Evolutionary conservation across 2,329 filamentous ascomycete species (phyloP).

Genomic region (Decorospora gaudefroyi): DNA sequence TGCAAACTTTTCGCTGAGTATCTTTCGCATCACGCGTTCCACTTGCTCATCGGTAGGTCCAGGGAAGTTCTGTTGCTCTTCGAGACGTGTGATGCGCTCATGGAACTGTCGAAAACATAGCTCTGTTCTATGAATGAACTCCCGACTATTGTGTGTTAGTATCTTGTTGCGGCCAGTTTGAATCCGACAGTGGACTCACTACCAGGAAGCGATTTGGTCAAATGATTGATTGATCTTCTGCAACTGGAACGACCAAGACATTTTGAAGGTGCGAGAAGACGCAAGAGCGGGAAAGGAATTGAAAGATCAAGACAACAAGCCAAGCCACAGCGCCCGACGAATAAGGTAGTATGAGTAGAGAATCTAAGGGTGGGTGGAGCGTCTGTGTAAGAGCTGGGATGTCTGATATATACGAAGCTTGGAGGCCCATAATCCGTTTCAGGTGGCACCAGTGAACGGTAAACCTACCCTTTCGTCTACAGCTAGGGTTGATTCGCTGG

Average conservation of each 20-base stretch:
- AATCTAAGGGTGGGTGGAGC: neutral
- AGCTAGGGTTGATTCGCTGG: constrained; percentile 15
- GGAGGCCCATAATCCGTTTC: constrained; percentile 15
- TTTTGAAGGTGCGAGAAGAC: constrained; percentile 9
- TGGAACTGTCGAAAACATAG: constrained; percentile 35
- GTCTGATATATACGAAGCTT: constrained; percentile 25
- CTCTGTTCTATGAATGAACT: constrained; percentile 43
- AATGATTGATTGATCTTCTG: constrained; percentile 43
- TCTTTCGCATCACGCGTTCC: constrained; percentile 44
- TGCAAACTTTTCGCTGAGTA: constrained; percentile 40
- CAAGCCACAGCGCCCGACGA: neutral
- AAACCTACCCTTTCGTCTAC: constrained; percentile 21
- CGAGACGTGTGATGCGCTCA: constrained; percentile 34
- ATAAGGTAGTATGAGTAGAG: neutral
- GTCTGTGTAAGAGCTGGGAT: constrained; percentile 8
- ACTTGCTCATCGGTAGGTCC: constrained; percentile 42
- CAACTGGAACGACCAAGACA: constrained; percentile 41
- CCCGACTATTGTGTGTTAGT: constrained; percentile 23
- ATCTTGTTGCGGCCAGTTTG: neutral
- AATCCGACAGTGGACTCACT: constrained; percentile 25
- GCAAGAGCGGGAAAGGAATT: neutral
- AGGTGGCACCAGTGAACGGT: constrained; percentile 24
- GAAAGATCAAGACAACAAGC: neutral
- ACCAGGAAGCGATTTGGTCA: constrained; percentile 41
- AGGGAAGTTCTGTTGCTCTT: constrained; percentile 29